Evolutionary conservation across 108 stramenopile species (phyloP).

Genomic region (Cyclotella cryptica): DNA sequence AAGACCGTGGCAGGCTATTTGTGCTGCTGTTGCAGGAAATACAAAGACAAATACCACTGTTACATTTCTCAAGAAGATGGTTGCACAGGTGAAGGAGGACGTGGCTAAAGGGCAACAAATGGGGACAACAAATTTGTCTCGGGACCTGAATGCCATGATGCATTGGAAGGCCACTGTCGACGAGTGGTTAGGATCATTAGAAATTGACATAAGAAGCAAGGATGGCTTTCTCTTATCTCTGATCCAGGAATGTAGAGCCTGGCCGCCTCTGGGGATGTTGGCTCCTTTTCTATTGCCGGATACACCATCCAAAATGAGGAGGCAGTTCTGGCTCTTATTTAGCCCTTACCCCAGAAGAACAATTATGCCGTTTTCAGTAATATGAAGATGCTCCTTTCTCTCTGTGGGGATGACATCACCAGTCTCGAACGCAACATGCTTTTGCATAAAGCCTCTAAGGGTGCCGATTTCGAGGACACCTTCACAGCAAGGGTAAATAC

Average conservation of each 20-base stretch:
- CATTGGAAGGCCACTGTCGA: not conserved
- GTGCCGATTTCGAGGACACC: constrained; percentile 1
- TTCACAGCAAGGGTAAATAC: not conserved
- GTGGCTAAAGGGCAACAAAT: too few species aligned
- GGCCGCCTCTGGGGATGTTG: not conserved
- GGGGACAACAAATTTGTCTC: too few species aligned
- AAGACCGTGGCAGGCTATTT: too few species aligned
- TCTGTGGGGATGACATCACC: not conserved
- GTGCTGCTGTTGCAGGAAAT: too few species aligned
- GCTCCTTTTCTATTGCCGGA: not conserved
- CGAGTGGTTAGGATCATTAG: not conserved
- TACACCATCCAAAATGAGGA: constrained; percentile 3
- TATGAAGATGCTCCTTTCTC: not conserved
- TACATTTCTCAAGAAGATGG: too few species aligned
- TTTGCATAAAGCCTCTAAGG: not conserved
- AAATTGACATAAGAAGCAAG: not conserved
- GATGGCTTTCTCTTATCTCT: not conserved
- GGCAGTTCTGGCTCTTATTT: not conserved
- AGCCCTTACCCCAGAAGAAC: not conserved
- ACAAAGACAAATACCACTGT: too few species aligned
- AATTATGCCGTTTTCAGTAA: not conserved
- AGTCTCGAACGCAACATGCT: not conserved
- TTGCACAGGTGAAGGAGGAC: not conserved
- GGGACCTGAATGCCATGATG: not conserved
- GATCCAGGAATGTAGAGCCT: not conserved